These are phyloP conservation scores for Pulchroboletus neoregius DNA, from an alignment of 1,284 basidiomycete genomes.

Conservation along the genomic window DNA sequence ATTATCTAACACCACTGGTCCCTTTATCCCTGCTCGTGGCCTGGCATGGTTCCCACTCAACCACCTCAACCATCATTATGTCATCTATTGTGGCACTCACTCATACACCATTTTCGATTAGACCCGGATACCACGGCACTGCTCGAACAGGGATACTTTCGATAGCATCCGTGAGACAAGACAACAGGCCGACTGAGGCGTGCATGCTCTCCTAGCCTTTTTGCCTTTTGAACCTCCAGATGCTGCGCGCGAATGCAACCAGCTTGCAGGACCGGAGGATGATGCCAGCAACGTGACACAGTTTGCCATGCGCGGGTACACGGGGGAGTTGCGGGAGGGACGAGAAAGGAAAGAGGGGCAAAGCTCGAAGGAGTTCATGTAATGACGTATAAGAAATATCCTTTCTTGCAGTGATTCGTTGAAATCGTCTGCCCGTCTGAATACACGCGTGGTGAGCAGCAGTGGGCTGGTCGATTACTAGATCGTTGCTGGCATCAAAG, in stretches of 20 bases:
- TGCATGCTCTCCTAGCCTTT: not conserved
- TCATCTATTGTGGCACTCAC: constrained; percentile 5
- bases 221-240: not conserved
- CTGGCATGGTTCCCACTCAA: constrained; percentile 2
- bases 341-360: not conserved
- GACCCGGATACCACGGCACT: constrained; percentile 2
- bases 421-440: not conserved
- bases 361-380: constrained; percentile 12
- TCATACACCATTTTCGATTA: constrained; percentile 3
- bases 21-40: constrained; percentile 6
- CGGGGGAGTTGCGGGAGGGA: not conserved
- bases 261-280: not conserved
- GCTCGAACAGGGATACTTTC: not conserved
- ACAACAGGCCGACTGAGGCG: not conserved
- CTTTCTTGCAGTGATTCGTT: constrained; percentile 6
- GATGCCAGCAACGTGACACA: not conserved
- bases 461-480: not conserved
- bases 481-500: not conserved
- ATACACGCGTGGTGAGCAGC: not conserved
- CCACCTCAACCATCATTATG: constrained; percentile 4
- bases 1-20: constrained; percentile 13
- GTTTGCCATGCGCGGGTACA: constrained; percentile 1
- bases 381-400: constrained; percentile 13
- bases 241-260: not conserved
- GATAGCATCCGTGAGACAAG: constrained; percentile 1